Evolutionary conservation across 2,329 filamentous ascomycete genomes (phyloP), one percentile per base, ranked within the genome.

Genomic region (Penicillium sp.): DNA sequence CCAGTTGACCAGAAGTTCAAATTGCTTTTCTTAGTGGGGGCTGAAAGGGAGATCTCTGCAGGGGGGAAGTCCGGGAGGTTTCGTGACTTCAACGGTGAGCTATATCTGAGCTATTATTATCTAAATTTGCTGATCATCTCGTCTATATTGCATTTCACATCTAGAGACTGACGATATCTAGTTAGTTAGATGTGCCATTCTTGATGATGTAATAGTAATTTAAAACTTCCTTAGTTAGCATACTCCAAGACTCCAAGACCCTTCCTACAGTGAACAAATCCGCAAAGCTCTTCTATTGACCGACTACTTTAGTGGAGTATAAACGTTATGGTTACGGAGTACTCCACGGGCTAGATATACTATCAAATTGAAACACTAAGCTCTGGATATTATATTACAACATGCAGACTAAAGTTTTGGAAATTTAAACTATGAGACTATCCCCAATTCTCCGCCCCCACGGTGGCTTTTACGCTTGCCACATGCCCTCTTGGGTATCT

Each of bases 381-480:
- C n/a, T 9, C 27, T 21, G 5, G 8, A n/a, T 41, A 11, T 41
- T 15, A 25, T 8, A 38, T 41, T 25, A 43, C 6, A 16, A 9
- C 23, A 6, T 31, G 10, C 15, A 27, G 5, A 16, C 29, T n/a
- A 8, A 47, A 25, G 5, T 23, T 16, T 21, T 23, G 15, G 5
- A n/a, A n/a, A 25, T 25, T 48, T 36, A 48, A 50, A 55, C 38
- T 43, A 44, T 39, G 31, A 21, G 19, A 25, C 50, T 45, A 45
- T 25, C 11, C 40, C 39, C 23, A 34, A 31, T 31, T 21, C 39
- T 55, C 23, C 47, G 47, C 53, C 53, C 52, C 39, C 53, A 55
- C 39, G 19, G 7, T 16, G 15, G 44, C 8, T 45, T 40, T 33
- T 29, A 31, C 31, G 33, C 23, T 46, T 29, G 25, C 46, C 10